Percentiles rank a stretch among this genome's conserved stretches.
phyloP scores from a whole-genome alignment of 2,329 filamentous ascomycete species.

The Trichophyton benhamiae region DNA sequence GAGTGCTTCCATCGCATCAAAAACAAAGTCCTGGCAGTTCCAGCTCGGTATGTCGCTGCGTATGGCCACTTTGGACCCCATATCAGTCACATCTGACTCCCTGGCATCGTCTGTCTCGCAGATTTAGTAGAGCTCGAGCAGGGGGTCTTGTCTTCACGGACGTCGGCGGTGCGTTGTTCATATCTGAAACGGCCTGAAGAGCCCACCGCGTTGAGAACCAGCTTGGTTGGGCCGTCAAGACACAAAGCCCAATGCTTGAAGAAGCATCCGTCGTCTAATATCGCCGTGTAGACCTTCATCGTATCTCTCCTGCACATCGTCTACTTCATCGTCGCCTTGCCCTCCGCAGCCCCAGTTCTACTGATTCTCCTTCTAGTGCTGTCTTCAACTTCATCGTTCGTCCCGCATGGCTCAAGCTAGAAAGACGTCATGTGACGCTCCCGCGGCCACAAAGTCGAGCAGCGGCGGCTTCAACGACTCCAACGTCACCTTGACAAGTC shows the following conservation, averaged over 20 bases:
- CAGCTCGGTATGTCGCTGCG: conserved; percentile 16
- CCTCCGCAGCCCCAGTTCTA: background rate
- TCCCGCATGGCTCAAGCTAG: background rate
- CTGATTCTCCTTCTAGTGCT: background rate
- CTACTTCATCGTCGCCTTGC: background rate
- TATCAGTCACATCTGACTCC: conserved; percentile 11
- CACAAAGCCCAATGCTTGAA: background rate
- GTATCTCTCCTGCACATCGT: background rate
- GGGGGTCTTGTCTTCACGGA: conserved; percentile 1
- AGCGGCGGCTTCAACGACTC: background rate
- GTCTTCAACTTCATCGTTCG: background rate
- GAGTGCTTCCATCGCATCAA: conserved; percentile 17
- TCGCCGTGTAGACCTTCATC: background rate
- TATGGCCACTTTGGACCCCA: conserved; percentile 13
- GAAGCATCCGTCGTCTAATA: background rate
- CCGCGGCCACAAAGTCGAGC: background rate
- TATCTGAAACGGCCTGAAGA: conserved; percentile 6
- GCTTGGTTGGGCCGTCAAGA: conserved; percentile 3
- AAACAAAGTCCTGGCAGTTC: conserved; percentile 21
- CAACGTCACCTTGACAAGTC: background rate
- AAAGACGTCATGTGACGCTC: background rate
- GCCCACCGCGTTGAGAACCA: conserved; percentile 5
- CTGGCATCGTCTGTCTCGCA: conserved; percentile 5
- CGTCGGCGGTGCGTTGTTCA: conserved; percentile 6
- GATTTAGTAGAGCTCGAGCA: conserved; percentile 8